phyloP scores from a whole-genome alignment of 139 green algal species.

The Tetraselmis striata region DNA sequence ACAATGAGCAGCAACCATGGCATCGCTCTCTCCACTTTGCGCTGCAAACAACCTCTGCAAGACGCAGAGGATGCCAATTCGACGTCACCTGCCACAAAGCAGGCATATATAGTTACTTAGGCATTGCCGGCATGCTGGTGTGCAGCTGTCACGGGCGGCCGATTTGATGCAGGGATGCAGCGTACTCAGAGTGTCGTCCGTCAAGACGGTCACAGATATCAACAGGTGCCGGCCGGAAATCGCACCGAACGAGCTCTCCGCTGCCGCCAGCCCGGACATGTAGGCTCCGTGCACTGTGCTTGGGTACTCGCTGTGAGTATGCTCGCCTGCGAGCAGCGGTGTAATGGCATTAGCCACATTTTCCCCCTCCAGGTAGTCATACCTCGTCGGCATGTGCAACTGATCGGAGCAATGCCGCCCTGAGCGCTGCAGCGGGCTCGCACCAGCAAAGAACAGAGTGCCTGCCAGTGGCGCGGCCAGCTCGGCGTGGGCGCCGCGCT shows the following conservation, averaged over 20 bases:
- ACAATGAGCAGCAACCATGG: too few species aligned
- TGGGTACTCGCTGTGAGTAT: background rate
- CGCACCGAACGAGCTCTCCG: background rate
- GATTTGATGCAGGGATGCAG: too few species aligned
- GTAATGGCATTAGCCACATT: background rate
- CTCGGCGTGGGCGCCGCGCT: background rate
- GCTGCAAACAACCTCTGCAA: too few species aligned
- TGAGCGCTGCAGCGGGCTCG: background rate
- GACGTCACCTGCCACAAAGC: too few species aligned
- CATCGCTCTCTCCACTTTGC: too few species aligned
- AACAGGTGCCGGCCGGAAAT: too few species aligned
- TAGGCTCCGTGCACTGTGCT: background rate
- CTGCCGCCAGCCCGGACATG: background rate
- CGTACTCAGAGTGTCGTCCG: too few species aligned
- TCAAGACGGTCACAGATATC: too few species aligned
- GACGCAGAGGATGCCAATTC: too few species aligned
- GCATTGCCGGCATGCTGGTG: too few species aligned
- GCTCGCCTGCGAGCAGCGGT: background rate
- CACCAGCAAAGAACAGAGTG: background rate
- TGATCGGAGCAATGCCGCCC: background rate
- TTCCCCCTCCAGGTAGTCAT: background rate
- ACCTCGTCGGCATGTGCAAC: background rate
- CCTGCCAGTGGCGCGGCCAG: background rate
- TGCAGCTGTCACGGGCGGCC: too few species aligned
- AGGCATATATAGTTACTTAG: too few species aligned